phyloP scores from a whole-genome alignment of 371 early-diverging fungal species.

The Mucor circinelloides region DNA sequence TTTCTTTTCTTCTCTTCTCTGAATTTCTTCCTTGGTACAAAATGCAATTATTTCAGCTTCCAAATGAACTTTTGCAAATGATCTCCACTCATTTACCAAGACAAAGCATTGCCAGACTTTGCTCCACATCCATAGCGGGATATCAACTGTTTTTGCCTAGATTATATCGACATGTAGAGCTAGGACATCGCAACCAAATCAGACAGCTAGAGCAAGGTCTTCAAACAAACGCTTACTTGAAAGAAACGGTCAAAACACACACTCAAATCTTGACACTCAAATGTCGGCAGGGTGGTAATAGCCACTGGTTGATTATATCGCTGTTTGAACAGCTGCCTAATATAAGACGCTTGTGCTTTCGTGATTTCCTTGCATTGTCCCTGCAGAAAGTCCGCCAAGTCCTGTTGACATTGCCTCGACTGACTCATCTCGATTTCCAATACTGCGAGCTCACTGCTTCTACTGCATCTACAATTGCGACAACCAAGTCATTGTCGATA shows the following conservation, averaged over 20 bases:
- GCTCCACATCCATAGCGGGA: conserved; percentile 25
- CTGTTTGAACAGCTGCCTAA: conserved; percentile 25
- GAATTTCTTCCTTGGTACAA: background rate
- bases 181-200: conserved; percentile 36
- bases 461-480: background rate
- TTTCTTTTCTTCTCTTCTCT: background rate
- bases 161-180: conserved; percentile 39
- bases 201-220: conserved; percentile 33
- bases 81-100: conserved; percentile 26
- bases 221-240: conserved; percentile 17
- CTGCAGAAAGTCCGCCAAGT: conserved; percentile 41
- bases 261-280: conserved; percentile 35
- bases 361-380: conserved; percentile 42
- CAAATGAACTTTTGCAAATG: conserved; percentile 34
- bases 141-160: conserved; percentile 36
- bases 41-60: conserved; percentile 27
- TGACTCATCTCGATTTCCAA: conserved; percentile 25
- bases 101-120: conserved; percentile 31
- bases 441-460: conserved; percentile 33
- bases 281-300: conserved; percentile 37
- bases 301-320: conserved; percentile 30
- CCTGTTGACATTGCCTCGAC: conserved; percentile 13
- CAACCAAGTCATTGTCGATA: background rate
- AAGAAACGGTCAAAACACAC: conserved; percentile 20
- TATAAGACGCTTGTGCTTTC: conserved; percentile 29